Evolutionary conservation across 805 yeast species (phyloP), one percentile per base, ranked within the genome.

Genomic region (Myxozyma lipomycoides): DNA sequence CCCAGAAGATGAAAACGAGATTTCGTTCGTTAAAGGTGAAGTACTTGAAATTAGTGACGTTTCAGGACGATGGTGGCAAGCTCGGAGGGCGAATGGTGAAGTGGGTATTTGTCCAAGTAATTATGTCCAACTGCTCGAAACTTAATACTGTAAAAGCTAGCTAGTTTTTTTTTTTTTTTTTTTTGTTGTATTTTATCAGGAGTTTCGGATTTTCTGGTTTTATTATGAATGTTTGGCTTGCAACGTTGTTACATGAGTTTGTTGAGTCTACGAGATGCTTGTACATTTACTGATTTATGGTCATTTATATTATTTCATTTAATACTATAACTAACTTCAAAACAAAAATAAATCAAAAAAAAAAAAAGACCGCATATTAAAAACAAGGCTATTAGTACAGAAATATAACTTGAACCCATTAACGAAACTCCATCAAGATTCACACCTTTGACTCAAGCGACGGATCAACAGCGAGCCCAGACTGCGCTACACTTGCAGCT

Each of bases 61-160:
- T 50, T 86, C 86, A 59, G 97, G 97, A 41, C 83, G 95, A 70
- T 91, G 98, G 98, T 91, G 98, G 98, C 96, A 89, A 70, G 97
- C 96, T 37, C 81, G 85, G 67, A 79, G 90, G 64, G 76, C 84
- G 6, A 84, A 81, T 60, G 98, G 98, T 30, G 93, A 89, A 67
- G 85, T 88, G 40, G 98, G 98, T 60, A 91, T 91, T 62, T 89
- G 96, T 68, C 98, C 98, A 45, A 84, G 95, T 62, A 93, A 91
- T 69, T 91, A 91, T 65, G 90, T 91, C 9, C 60, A 59, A 22
- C 39, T 54, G 30, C 25, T 47, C 19, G 42, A 38, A 6, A 7
- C 26, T 21, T 35, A 15, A 35, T 10, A 10, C 34, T 28, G 12
- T 28, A 10, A 15, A 10, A n/a, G 10, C 34, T 28, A 10, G 34